Evolutionary conservation across 495 filamentous ascomycete genomes (phyloP).

Genomic region (Parachaetomium inaequale): DNA sequence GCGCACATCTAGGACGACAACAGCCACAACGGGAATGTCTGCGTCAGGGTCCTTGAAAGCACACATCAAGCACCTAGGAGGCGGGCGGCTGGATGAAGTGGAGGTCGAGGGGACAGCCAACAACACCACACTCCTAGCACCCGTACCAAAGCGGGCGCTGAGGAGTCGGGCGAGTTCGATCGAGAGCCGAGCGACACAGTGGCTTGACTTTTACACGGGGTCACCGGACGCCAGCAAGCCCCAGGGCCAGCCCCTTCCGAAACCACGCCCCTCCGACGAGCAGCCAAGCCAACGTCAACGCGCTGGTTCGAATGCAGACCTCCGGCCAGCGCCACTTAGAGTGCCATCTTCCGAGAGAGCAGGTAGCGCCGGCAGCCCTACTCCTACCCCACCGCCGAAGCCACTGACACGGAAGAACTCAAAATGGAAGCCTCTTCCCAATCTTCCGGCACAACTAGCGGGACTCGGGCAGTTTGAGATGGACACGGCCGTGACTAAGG

Average conservation of each 20-base stretch:
- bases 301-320: slow-evolving; percentile 5
- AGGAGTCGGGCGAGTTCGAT: slow-evolving; percentile 18
- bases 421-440: slow-evolving; percentile 27
- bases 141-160: neutral
- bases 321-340: slow-evolving; percentile 25
- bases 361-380: neutral
- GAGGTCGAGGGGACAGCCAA: slow-evolving; percentile 4
- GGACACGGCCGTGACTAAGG: neutral
- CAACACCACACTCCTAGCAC: slow-evolving; percentile 10
- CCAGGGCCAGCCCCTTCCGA: neutral
- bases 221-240: neutral
- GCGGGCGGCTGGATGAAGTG: slow-evolving; percentile 25
- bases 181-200: slow-evolving; percentile 35
- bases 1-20: neutral
- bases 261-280: neutral
- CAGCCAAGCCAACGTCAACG: neutral
- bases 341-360: slow-evolving; percentile 17
- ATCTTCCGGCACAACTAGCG: slow-evolving; percentile 11
- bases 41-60: slow-evolving; percentile 13
- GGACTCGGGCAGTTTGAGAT: neutral
- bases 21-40: neutral
- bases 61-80: slow-evolving; percentile 36
- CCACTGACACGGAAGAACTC: slow-evolving; percentile 19
- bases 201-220: slow-evolving; percentile 31
- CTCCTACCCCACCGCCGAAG: neutral